Base-by-base conservation (phyloP, 192 early-diverging fungal genomes). In the Podila epigama region DNA sequence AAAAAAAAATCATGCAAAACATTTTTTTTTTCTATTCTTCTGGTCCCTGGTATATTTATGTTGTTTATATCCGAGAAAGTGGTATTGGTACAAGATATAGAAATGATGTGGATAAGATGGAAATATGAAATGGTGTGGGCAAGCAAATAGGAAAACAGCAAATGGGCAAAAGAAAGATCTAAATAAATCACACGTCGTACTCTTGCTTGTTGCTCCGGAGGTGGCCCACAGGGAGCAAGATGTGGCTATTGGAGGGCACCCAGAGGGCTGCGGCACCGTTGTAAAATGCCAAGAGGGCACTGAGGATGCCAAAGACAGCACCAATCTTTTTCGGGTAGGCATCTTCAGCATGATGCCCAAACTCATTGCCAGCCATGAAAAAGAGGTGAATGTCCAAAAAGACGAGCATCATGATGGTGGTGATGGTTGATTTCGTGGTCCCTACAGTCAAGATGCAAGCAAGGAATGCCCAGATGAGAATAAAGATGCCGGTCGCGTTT, bases 351-450 rank as follows among this genome's bases (percentile, higher is more conserved):
- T 64, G 42, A 18, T 77, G 73, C 16, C 60, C 73, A 51, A 77
- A 60, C 35, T 77, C 60, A 22, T 68, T 60, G 13, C 34, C 83
- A 37, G 91, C 85, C 63, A 92, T 70, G 58, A 89, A 82, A 58
- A 92, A 68, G 63, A 93, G 33, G 39, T 63, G 60, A 16, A 77
- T 2, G 28, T 68, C 66, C 60, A 77, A 83, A 48, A 83, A 81
- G 22, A 91, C 91, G 77, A 91, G 87, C 66, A 94, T 80, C 36
- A 82, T 66, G 85, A 86, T 87, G 5, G 66, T 68, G 4, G 73
- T n/a, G 29, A 77, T 29, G 0, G 73, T 77, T 0, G 73, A 77
- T 6, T 58, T 56, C 5, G 66, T 68, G 7, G 73, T 77, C 16
- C 66, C 73, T 8, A 77, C 33, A 31, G 66, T 54, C 37, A 77